phyloP scores from a whole-genome alignment of 1,139 yeast genomes.

The Magnusiomyces magnusii region DNA sequence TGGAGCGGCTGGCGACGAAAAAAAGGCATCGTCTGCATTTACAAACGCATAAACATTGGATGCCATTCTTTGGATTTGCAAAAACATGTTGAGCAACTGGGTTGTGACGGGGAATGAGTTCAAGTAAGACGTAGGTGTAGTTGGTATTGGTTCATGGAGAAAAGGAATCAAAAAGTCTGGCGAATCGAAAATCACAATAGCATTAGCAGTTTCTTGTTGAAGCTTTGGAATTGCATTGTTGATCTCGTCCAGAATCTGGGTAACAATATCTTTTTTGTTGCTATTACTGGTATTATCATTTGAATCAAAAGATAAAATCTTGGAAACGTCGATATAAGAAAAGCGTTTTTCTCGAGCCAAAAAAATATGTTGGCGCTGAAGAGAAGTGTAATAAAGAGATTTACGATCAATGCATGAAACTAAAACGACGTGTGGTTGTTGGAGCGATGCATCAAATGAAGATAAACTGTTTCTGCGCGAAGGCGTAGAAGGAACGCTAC shows the following conservation, averaged over 20 bases:
- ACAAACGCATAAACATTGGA: background rate
- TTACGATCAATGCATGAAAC: background rate
- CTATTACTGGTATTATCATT: no score
- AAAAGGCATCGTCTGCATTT: background rate
- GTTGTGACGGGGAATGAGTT: background rate
- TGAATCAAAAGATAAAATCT: background rate
- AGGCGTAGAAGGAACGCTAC: background rate
- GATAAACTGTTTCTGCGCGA: background rate
- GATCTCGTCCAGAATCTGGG: background rate
- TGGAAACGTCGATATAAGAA: background rate
- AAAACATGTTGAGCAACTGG: background rate
- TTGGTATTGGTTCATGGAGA: background rate
- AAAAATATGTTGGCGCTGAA: background rate
- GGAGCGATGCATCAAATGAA: background rate
- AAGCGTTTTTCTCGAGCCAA: background rate
- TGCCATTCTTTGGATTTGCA: background rate
- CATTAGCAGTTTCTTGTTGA: background rate
- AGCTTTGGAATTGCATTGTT: background rate
- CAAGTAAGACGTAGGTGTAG: background rate
- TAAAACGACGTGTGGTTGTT: background rate
- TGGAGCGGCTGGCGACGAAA: background rate
- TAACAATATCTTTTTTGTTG: background rate
- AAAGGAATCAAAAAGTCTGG: slow-evolving; percentile 2
- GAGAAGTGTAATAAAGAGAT: background rate
- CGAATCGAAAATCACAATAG: slow-evolving; percentile 1